These are phyloP conservation scores for Candida parachauliodes DNA, from an alignment of 805 yeast genomes.

Conservation along the genomic window DNA sequence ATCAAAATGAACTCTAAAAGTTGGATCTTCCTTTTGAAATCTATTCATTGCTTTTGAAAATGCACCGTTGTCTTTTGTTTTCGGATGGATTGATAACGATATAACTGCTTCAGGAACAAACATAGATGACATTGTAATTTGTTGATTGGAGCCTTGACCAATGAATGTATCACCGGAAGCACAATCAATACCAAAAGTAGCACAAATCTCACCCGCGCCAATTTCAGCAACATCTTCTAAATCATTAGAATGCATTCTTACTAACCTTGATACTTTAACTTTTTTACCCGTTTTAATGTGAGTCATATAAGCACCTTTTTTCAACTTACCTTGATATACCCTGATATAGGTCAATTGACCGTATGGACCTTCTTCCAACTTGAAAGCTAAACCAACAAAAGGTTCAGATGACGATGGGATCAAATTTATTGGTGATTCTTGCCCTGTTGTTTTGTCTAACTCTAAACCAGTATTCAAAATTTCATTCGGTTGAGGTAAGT, in stretches of 20 bases:
- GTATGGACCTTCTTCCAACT: slow-evolving; percentile 95
- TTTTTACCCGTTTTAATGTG: slow-evolving; percentile 91
- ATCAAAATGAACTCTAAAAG: slow-evolving; percentile 90
- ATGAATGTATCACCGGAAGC: slow-evolving; percentile 98
- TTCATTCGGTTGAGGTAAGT: slow-evolving; percentile 93
- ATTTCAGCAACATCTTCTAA: slow-evolving; percentile 97
- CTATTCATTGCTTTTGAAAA: slow-evolving; percentile 96
- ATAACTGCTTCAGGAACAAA: slow-evolving; percentile 98
- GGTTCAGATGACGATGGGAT: slow-evolving; percentile 72
- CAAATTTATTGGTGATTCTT: slow-evolving; percentile 60
- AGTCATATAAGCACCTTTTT: slow-evolving; percentile 83
- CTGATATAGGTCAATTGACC: slow-evolving; percentile 97
- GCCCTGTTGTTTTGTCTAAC: slow-evolving; percentile 51
- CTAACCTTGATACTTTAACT: slow-evolving; percentile 88
- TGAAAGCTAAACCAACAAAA: slow-evolving; percentile 96
- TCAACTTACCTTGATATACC: slow-evolving; percentile 93
- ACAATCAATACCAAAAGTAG: slow-evolving; percentile 98
- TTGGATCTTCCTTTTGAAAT: slow-evolving; percentile 98
- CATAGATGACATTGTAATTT: slow-evolving; percentile 95
- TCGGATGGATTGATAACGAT: slow-evolving; percentile 85
- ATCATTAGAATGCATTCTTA: slow-evolving; percentile 97
- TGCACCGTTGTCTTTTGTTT: slow-evolving; percentile 77
- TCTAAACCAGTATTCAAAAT: slow-evolving; percentile 89
- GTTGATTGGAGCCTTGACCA: slow-evolving; percentile 59
- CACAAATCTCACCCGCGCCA: slow-evolving; percentile 98